These are phyloP conservation scores for Aspergillus ibericus DNA, from an alignment of 2,329 filamentous ascomycete species.

Conservation along the genomic window DNA sequence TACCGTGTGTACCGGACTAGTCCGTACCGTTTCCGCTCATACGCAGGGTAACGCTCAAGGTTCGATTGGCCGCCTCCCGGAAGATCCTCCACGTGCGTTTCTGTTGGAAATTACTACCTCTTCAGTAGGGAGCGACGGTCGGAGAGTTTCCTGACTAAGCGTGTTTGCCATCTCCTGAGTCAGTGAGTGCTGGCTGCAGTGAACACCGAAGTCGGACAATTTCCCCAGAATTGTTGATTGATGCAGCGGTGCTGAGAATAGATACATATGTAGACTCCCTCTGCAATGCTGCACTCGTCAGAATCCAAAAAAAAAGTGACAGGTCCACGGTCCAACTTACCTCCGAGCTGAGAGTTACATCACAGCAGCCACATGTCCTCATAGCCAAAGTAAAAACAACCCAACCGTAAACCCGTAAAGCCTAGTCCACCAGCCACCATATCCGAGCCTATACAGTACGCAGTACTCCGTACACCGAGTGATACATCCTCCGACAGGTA, in stretches of 20 bases:
- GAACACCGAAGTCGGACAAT: neutral
- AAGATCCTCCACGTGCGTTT: slow-evolving; percentile 22
- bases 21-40: neutral
- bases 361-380: too few species aligned
- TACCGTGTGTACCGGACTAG: neutral
- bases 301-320: neutral
- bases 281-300: too few species aligned
- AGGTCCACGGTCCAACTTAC: neutral
- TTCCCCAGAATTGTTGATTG: neutral
- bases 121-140: neutral
- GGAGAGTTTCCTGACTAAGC: slow-evolving; percentile 1
- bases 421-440: neutral
- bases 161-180: neutral
- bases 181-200: neutral
- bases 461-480: too few species aligned
- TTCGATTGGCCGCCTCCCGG: slow-evolving; percentile 20
- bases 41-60: slow-evolving; percentile 15
- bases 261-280: too few species aligned
- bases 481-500: neutral
- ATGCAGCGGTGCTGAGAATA: too few species aligned
- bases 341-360: neutral
- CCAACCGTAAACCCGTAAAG: neutral
- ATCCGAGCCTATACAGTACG: too few species aligned
- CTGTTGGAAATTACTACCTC: neutral
- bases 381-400: too few species aligned